Percentiles rank a stretch among this genome's conserved stretches.
phyloP scores from a whole-genome alignment of 2,329 filamentous ascomycete species.

The Stagonosporopsis rhizophila region DNA sequence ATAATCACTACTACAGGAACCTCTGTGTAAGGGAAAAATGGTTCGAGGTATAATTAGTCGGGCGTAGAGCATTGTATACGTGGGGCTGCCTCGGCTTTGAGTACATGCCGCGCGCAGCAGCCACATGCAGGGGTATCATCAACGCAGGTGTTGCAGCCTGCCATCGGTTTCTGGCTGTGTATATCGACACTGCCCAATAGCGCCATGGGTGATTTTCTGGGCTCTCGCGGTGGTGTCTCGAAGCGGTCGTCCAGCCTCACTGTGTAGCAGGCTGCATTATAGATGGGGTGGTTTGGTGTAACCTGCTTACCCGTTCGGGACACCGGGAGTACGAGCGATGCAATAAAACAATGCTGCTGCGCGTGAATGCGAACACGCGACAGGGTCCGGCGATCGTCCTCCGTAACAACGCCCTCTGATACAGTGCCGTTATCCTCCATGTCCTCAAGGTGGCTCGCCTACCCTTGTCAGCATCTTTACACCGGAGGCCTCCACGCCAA shows the following conservation, averaged over 20 bases:
- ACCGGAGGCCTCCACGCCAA: not conserved
- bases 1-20: not conserved
- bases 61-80: not conserved
- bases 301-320: not conserved
- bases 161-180: not conserved
- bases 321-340: not conserved
- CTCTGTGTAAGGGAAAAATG: not conserved
- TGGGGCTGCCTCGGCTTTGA: constrained; percentile 11
- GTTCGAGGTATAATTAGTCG: not conserved
- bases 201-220: not conserved
- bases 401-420: not conserved
- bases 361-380: not conserved
- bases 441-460: not conserved
- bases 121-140: constrained; percentile 5
- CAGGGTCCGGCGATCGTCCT: too few relatives aligned
- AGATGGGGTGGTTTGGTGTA: not conserved
- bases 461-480: not conserved
- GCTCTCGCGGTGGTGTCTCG: not conserved
- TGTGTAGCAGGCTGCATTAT: not conserved
- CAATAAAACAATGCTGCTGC: not conserved
- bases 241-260: constrained; percentile 1
- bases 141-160: not conserved
- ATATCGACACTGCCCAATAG: not conserved
- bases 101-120: constrained; percentile 1
- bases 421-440: too few relatives aligned